Base-by-base conservation (phyloP, 148 eudicot genomes). In the Silene latifolia region DNA sequence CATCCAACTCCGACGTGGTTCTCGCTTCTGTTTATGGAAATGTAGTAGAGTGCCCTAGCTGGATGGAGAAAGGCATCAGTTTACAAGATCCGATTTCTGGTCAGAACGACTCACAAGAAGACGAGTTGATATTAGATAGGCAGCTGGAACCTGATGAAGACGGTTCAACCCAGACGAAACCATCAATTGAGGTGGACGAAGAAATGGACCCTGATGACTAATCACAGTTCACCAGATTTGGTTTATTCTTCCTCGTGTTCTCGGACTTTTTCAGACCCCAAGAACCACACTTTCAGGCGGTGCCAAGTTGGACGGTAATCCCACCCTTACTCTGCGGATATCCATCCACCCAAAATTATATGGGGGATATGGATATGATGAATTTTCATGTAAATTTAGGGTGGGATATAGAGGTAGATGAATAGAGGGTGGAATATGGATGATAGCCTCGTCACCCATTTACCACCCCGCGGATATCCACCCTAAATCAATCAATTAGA, bases 121-220 rank as follows among this genome's bases (percentile, higher is more conserved):
- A 88, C 73, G 97, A 92, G 29, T 68, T 32, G 24, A 95, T 86
- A 73, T 29, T 77, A 25, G 89, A 83, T 63, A 81, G 62, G 59
- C 75, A 84, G 74, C 69, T 71, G 18, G 91, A 91, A 79, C 74
- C 85, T 17, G 91, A 86, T 42, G 87, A 85, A 58, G 83, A 71
- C 44, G 78, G 79, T 75, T 76, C 76, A 35, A 78, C 62, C n/a
- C 74, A 69, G 15, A 73, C 85, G 1, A 79, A 74, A 8, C 80
- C 84, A 1, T 78, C 88, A 3, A n/a, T 65, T 46, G 93, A 89
- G 39, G 85, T 87, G 80, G 98, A 91, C 69, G 97, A 89, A 75
- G 96, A 90, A 83, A 89, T 91, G 98, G 98, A 94, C 71, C 92
- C 96, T 7, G 82, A 90, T 59, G 97, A 91, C 80, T 91, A 87